These are phyloP conservation scores for Butyriboletus loyo DNA, from an alignment of 768 basidiomycete genomes.

Conservation along the genomic window DNA sequence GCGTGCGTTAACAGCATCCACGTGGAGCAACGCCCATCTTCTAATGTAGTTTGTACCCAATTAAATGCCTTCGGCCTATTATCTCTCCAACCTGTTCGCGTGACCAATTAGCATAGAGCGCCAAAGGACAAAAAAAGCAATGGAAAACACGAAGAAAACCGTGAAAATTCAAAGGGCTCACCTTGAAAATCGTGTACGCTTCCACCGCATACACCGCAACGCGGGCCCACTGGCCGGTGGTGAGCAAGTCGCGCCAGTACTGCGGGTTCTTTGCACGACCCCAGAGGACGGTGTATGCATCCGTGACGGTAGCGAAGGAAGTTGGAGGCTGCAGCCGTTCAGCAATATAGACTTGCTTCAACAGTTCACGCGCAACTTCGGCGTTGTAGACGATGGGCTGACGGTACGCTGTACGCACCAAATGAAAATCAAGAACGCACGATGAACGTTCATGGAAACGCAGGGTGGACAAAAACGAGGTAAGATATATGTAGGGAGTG, in stretches of 20 bases:
- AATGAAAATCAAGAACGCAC: background rate
- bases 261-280: conserved; percentile 51
- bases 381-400: conserved; percentile 79
- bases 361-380: conserved; percentile 68
- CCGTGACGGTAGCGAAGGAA: conserved; percentile 47
- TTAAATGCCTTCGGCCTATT: conserved; percentile 70
- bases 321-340: conserved; percentile 65
- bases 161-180: conserved; percentile 30
- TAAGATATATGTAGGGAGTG: background rate
- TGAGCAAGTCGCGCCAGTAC: conserved; percentile 59
- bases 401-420: conserved; percentile 54
- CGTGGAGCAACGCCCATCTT: conserved; percentile 6
- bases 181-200: conserved; percentile 90
- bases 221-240: conserved; percentile 63
- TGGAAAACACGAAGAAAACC: background rate
- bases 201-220: conserved; percentile 77
- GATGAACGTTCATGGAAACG: background rate
- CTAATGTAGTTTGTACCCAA: conserved; percentile 74
- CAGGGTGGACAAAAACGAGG: background rate
- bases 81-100: conserved; percentile 77
- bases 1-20: background rate
- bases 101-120: background rate
- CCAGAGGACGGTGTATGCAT: conserved; percentile 66
- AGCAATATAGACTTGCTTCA: conserved; percentile 69
- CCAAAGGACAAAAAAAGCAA: background rate